Percentiles rank a stretch among this genome's conserved stretches.
Conservation (phyloP, 2,329 filamentous ascomycete species). For the Aspergillus sp. region DNA sequence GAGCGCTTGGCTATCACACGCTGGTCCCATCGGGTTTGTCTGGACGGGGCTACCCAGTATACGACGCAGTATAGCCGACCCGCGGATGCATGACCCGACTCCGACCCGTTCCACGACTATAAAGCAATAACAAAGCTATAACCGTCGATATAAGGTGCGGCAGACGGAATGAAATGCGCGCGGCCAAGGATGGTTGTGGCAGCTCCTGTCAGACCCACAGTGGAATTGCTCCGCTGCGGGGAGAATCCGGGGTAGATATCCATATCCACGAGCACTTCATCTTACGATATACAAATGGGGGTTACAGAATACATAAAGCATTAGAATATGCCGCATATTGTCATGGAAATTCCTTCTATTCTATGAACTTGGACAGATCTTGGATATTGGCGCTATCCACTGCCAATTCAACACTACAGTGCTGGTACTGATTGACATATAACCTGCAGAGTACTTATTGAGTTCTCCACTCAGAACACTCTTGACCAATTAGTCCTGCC, state of each 20-base stretch:
- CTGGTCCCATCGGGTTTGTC: not conserved
- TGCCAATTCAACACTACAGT: too few relatives aligned
- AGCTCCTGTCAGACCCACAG: not conserved
- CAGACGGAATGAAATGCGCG: not conserved
- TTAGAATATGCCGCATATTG: not conserved
- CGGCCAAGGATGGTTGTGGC: not conserved
- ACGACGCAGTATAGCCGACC: not conserved
- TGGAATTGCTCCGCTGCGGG: slow-evolving; percentile 10
- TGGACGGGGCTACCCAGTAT: not conserved
- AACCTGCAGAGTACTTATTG: too few relatives aligned
- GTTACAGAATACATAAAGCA: not conserved
- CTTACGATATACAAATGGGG: not conserved
- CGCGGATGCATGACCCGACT: not conserved
- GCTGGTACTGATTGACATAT: too few relatives aligned
- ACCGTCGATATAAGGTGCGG: not conserved
- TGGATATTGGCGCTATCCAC: not conserved
- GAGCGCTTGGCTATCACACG: slow-evolving; percentile 1
- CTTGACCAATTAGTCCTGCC: not conserved
- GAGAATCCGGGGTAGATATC: slow-evolving; percentile 1
- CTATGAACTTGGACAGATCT: not conserved
- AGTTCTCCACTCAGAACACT: not conserved
- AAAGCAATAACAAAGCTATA: not conserved
- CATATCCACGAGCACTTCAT: not conserved
- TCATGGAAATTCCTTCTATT: not conserved
- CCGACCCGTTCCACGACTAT: not conserved